These are phyloP conservation scores for Kurtzmaniella quercitrusa DNA, from an alignment of 1,139 yeast genomes.

Conservation along the genomic window DNA sequence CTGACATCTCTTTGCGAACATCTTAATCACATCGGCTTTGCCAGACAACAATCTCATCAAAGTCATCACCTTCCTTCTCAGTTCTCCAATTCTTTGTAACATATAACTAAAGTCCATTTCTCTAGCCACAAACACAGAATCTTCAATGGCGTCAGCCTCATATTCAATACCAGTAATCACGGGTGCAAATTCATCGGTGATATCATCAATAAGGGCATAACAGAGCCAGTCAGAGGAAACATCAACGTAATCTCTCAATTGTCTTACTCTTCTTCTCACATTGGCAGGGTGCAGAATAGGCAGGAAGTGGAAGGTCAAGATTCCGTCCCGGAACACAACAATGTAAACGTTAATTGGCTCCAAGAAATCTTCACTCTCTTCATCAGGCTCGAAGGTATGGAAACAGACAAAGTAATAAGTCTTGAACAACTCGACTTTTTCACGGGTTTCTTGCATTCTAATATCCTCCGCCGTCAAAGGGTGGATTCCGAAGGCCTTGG, in stretches of 20 bases:
- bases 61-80: conserved; percentile 88
- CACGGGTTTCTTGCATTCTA: conserved; percentile 80
- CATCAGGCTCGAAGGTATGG: conserved; percentile 75
- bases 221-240: conserved; percentile 93
- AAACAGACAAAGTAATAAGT: conserved; percentile 77
- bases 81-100: conserved; percentile 81
- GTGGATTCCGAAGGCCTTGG: conserved; percentile 76
- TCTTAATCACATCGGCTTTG: conserved; percentile 94
- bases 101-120: conserved; percentile 59
- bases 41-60: conserved; percentile 86
- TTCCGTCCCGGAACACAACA: conserved; percentile 82
- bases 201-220: conserved; percentile 89
- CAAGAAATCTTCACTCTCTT: conserved; percentile 72
- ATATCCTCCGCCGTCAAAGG: conserved; percentile 85
- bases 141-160: conserved; percentile 92
- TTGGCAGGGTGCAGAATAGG: conserved; percentile 81
- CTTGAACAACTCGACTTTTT: conserved; percentile 74
- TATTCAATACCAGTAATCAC: conserved; percentile 80
- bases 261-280: conserved; percentile 89
- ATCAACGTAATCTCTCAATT: conserved; percentile 79
- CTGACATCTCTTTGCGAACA: conserved; percentile 95
- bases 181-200: conserved; percentile 91
- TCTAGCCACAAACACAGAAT: conserved; percentile 47
- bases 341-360: conserved; percentile 87
- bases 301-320: conserved; percentile 79